A percentile compares a stretch with the other conserved stretches of the same genome.
Conservation (phyloP, 1,139 yeast genomes). For the Hyphopichia burtonii region DNA sequence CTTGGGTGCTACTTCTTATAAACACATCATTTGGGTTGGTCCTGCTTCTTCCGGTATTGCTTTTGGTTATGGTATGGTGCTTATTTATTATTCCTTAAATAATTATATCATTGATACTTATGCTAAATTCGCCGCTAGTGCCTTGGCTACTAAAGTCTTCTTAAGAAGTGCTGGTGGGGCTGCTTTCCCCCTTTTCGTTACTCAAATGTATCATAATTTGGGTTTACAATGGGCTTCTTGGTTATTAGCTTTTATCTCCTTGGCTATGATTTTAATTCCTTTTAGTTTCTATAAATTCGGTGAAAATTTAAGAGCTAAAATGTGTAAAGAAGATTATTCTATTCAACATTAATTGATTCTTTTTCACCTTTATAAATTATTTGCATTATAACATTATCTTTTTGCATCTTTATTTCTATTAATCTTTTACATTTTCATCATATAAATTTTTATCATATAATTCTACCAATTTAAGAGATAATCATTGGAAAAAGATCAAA, state of each 20-base stretch:
- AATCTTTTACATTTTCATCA: background rate
- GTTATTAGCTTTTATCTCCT: conserved; percentile 77
- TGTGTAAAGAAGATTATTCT: conserved; percentile 66
- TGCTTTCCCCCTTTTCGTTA: conserved; percentile 85
- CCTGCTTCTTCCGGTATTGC: conserved; percentile 90
- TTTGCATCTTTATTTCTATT: background rate
- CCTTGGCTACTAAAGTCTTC: conserved; percentile 86
- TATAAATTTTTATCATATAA: background rate
- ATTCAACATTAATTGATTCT: conserved; percentile 5
- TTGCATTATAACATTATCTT: background rate
- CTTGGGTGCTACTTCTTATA: conserved; percentile 82
- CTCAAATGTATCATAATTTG: conserved; percentile 72
- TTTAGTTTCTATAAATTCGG: conserved; percentile 76
- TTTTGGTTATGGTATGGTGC: conserved; percentile 90
- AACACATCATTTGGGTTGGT: conserved; percentile 87
- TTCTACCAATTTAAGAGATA: background rate
- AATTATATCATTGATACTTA: conserved; percentile 88
- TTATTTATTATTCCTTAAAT: conserved; percentile 82
- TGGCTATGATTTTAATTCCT: conserved; percentile 84
- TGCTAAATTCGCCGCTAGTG: conserved; percentile 85
- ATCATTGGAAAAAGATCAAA: background rate
- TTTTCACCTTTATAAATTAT: too few relatives aligned
- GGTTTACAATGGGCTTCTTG: conserved; percentile 85
- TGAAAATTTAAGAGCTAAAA: conserved; percentile 55
- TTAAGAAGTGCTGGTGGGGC: conserved; percentile 88